A percentile compares a stretch with the other conserved stretches of the same genome.
phyloP scores from a whole-genome alignment of 2,329 filamentous ascomycete species.

The Colletotrichum lindemuthianum region DNA sequence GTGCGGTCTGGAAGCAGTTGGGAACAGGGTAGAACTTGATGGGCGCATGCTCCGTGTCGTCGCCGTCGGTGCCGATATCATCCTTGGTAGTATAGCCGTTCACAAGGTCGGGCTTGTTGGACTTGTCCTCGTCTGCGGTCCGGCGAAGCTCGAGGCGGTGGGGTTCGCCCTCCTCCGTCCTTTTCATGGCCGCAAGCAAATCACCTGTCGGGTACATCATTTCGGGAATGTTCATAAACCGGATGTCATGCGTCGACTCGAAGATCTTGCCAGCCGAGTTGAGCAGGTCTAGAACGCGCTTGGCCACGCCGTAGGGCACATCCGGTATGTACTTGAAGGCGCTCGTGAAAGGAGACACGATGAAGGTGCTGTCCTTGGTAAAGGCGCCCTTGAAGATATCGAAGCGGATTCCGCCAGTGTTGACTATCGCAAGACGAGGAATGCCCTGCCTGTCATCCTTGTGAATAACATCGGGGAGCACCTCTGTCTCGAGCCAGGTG shows the following conservation, averaged over 20 bases:
- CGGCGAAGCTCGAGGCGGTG: conserved; percentile 47
- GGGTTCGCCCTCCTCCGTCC: conserved; percentile 39
- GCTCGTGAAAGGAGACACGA: conserved; percentile 88
- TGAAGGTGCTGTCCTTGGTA: conserved; percentile 86
- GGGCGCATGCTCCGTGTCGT: conserved; percentile 84
- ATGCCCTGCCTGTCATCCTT: conserved; percentile 67
- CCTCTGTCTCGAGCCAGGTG: conserved; percentile 78
- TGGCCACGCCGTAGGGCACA: conserved; percentile 81
- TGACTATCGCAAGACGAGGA: conserved; percentile 79
- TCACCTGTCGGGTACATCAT: conserved; percentile 44
- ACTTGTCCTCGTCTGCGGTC: conserved; percentile 42
- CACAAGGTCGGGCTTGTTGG: conserved; percentile 56
- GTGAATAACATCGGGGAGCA: conserved; percentile 75
- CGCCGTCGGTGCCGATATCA: conserved; percentile 83
- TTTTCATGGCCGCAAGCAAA: conserved; percentile 14
- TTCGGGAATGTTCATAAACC: conserved; percentile 62
- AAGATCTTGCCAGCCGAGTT: conserved; percentile 66
- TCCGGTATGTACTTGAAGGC: conserved; percentile 80
- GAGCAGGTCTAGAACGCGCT: conserved; percentile 70
- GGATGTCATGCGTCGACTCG: conserved; percentile 50
- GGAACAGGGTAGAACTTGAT: conserved; percentile 82
- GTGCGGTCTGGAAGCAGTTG: conserved; percentile 81
- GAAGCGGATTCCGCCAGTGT: conserved; percentile 92
- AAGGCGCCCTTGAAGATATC: conserved; percentile 95
- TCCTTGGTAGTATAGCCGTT: conserved; percentile 89